Evolutionary conservation across 2,329 filamentous ascomycete species (phyloP).

Genomic region (Penicillium digitatum): DNA sequence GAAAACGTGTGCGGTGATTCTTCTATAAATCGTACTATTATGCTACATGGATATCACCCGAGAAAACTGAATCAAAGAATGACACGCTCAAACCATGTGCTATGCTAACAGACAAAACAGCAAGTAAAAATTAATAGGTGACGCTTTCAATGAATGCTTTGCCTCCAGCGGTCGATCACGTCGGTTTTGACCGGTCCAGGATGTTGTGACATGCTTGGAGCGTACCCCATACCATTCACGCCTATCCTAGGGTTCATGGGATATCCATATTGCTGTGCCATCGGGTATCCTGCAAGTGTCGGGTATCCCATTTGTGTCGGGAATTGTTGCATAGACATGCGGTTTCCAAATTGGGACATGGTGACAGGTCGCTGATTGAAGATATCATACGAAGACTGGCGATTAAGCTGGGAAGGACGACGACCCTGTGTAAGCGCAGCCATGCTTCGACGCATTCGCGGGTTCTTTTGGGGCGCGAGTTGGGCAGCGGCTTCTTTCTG

Average conservation of each 20-base stretch:
- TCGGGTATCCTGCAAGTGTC: constrained; percentile 15
- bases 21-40: constrained; percentile 17
- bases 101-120: constrained; percentile 12
- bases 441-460: constrained; percentile 44
- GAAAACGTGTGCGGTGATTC: not conserved
- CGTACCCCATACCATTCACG: constrained; percentile 28
- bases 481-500: constrained; percentile 38
- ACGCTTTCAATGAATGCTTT: constrained; percentile 35
- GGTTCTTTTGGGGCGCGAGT: constrained; percentile 20
- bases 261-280: constrained; percentile 25
- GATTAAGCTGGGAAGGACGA: constrained; percentile 46
- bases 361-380: constrained; percentile 13
- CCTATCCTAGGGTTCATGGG: constrained; percentile 28
- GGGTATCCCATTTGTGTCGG: constrained; percentile 23
- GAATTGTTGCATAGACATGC: constrained; percentile 32
- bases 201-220: constrained; percentile 29
- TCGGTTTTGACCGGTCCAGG: constrained; percentile 50
- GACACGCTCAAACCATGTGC: constrained; percentile 16
- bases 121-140: not conserved
- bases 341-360: constrained; percentile 23
- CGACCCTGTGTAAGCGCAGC: constrained; percentile 52
- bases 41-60: constrained; percentile 20
- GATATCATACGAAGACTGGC: constrained; percentile 25
- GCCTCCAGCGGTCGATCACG: constrained; percentile 59
- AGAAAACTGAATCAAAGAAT: not conserved